phyloP scores from a whole-genome alignment of 257 asterid genomes.

The Solanum peruvianum region DNA sequence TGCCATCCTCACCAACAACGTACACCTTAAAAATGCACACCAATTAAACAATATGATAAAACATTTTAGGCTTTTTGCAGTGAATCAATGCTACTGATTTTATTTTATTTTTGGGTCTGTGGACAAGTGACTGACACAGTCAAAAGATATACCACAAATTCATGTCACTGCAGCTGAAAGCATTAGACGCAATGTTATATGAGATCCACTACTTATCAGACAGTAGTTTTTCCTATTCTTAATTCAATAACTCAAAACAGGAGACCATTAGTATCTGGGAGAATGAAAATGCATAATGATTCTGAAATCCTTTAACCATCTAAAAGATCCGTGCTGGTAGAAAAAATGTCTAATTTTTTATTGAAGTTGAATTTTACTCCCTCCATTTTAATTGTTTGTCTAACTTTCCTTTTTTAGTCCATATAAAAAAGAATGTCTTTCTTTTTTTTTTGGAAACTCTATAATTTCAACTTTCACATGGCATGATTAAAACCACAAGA shows the following conservation, averaged over 20 bases:
- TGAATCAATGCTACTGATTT: neutral
- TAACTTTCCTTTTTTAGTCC: neutral
- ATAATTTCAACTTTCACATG: neutral
- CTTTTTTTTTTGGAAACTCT: neutral
- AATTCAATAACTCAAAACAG: neutral
- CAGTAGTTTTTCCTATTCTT: neutral
- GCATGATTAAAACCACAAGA: neutral
- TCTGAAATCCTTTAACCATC: neutral
- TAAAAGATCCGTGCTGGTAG: neutral
- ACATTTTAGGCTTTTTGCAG: neutral
- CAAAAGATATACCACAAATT: neutral
- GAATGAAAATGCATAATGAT: neutral
- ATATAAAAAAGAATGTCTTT: neutral
- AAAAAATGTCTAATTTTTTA: neutral
- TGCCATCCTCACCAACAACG: conserved; percentile 96
- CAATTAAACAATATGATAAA: neutral
- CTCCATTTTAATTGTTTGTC: neutral
- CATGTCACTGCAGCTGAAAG: neutral
- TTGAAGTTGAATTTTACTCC: neutral
- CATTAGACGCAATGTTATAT: neutral
- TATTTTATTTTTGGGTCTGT: neutral
- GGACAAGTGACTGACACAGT: neutral
- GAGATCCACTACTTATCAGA: neutral
- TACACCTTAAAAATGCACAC: conserved; percentile 47
- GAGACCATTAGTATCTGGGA: neutral